Percentiles rank a stretch among this genome's conserved stretches.
Evolutionary conservation across 2,329 filamentous ascomycete genomes (phyloP).

Genomic region (Penicillium polonicum): DNA sequence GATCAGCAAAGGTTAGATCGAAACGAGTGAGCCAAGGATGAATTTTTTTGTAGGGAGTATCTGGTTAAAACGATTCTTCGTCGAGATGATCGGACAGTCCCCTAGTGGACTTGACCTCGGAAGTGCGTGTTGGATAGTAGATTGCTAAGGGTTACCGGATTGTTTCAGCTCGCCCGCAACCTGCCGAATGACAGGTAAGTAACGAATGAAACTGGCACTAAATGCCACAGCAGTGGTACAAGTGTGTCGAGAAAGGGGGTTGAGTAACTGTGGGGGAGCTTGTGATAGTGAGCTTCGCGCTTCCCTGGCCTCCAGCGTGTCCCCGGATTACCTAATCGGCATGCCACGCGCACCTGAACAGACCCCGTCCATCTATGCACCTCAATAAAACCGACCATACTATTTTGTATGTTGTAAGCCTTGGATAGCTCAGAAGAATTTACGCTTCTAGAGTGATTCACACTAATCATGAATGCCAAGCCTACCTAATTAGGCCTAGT

Average conservation of each 20-base stretch:
- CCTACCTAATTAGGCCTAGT: too few species aligned
- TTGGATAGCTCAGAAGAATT: neutral
- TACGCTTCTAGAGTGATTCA: too few species aligned
- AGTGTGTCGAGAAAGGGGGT: neutral
- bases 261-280: neutral
- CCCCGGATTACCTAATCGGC: slow-evolving; percentile 6
- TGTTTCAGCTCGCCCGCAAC: neutral
- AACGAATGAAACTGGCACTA: slow-evolving; percentile 33
- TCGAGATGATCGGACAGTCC: slow-evolving; percentile 1
- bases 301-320: neutral
- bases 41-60: neutral
- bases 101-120: slow-evolving; percentile 3
- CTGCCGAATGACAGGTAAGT: neutral
- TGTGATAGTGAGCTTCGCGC: neutral
- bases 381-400: neutral
- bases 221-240: slow-evolving; percentile 20
- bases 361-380: neutral
- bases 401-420: neutral
- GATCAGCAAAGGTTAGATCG: neutral
- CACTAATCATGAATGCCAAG: too few species aligned
- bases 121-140: neutral
- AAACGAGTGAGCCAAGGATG: neutral
- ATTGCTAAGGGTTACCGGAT: neutral
- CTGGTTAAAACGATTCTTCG: neutral
- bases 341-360: neutral